These are phyloP conservation scores for Coniochaeta hoffmannii DNA, from an alignment of 2,329 filamentous ascomycete genomes.

Conservation along the genomic window DNA sequence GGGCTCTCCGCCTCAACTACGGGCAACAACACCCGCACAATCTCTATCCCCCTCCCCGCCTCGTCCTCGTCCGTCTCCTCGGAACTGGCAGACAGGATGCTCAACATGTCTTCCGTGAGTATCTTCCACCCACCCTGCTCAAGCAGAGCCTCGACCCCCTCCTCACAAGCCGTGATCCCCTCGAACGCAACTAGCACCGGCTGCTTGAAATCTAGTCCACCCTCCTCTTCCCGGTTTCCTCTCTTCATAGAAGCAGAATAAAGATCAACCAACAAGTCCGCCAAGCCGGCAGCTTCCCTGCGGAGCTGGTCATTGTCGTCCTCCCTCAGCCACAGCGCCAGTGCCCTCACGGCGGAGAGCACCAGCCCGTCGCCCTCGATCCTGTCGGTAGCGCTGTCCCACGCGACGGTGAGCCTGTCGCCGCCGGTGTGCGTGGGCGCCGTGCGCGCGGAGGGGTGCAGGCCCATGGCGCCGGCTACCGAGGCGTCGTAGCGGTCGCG, in stretches of 20 bases:
- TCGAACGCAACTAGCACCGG: conserved; percentile 53
- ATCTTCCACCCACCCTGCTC: conserved; percentile 46
- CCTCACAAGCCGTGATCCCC: conserved; percentile 41
- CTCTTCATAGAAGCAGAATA: conserved; percentile 28
- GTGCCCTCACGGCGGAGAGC: conserved; percentile 46
- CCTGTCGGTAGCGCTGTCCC: conserved; percentile 47
- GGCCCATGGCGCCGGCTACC: conserved; percentile 52
- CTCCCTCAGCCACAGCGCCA: conserved; percentile 62
- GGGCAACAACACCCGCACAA: conserved; percentile 46
- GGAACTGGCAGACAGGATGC: conserved; percentile 29
- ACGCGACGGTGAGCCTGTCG: conserved; percentile 44
- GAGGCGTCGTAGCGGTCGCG: conserved; percentile 64
- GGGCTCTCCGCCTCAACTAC: conserved; percentile 39
- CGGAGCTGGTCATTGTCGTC: conserved; percentile 55
- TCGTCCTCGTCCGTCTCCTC: conserved; percentile 20
- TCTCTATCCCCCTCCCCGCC: conserved; percentile 43
- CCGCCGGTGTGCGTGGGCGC: conserved; percentile 33
- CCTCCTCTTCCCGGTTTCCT: background rate
- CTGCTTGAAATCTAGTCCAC: conserved; percentile 44
- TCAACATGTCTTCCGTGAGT: conserved; percentile 41
- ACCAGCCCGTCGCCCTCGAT: conserved; percentile 51
- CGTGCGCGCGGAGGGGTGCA: conserved; percentile 49
- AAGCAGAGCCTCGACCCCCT: conserved; percentile 40
- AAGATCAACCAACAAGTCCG: conserved; percentile 57
- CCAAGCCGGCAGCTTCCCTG: conserved; percentile 48